A percentile compares a stretch with the other conserved stretches of the same genome.
Conservation (phyloP, 257 asterid species). For the Thymus mandschuricus region DNA sequence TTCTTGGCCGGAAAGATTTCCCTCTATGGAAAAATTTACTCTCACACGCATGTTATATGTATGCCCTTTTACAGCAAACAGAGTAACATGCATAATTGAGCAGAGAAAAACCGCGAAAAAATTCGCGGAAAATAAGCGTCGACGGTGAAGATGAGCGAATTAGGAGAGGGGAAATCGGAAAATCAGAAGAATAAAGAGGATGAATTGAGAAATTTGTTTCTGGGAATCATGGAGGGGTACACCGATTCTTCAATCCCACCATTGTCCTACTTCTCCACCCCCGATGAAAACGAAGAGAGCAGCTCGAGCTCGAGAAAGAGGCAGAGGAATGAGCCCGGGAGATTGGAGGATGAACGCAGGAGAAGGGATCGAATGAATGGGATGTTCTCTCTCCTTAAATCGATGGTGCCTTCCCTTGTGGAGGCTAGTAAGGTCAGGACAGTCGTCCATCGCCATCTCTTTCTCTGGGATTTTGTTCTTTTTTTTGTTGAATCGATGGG, state of each 20-base stretch:
- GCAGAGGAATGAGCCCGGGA: slow-evolving; percentile 26
- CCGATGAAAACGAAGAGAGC: slow-evolving; percentile 25
- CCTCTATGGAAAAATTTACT: slow-evolving; percentile 7
- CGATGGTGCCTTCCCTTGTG: slow-evolving; percentile 56
- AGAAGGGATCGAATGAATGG: slow-evolving; percentile 48
- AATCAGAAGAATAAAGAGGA: slow-evolving; percentile 40
- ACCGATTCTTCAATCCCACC: slow-evolving; percentile 54
- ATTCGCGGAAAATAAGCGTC: background rate
- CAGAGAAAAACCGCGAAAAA: slow-evolving; percentile 7
- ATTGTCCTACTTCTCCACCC: slow-evolving; percentile 39
- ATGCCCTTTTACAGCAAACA: background rate
- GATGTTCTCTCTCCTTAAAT: slow-evolving; percentile 51
- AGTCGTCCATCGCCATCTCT: background rate
- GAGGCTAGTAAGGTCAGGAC: slow-evolving; percentile 47
- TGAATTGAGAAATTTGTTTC: slow-evolving; percentile 44
- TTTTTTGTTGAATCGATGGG: background rate
- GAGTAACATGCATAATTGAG: background rate
- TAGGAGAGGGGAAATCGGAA: slow-evolving; percentile 17
- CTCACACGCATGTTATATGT: slow-evolving; percentile 5
- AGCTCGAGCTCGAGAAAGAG: slow-evolving; percentile 28
- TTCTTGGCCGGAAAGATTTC: slow-evolving; percentile 21
- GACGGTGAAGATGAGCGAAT: slow-evolving; percentile 27
- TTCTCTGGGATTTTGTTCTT: background rate
- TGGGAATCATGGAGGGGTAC: slow-evolving; percentile 62
- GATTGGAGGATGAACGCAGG: slow-evolving; percentile 29